These are phyloP conservation scores for Ballota nigra DNA, from an alignment of 257 asterid genomes.

Conservation along the genomic window DNA sequence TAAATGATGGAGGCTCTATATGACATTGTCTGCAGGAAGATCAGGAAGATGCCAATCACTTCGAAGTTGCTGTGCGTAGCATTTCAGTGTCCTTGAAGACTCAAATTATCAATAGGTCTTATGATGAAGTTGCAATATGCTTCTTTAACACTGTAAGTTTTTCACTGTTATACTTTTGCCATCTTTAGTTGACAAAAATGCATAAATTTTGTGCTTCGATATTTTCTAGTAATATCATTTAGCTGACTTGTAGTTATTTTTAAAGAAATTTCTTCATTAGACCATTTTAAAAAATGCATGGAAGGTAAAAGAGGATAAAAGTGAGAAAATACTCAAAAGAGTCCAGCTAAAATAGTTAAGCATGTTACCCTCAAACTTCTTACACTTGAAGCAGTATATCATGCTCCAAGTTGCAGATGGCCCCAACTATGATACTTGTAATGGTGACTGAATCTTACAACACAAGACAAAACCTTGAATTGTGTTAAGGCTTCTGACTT, in stretches of 20 bases:
- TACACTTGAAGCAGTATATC: conserved; percentile 13
- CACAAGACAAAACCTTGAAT: neutral
- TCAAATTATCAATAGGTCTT: conserved; percentile 87
- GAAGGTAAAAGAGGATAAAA: neutral
- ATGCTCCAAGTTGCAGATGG: neutral
- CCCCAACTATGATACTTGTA: neutral
- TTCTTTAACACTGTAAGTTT: conserved; percentile 88
- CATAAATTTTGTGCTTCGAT: neutral
- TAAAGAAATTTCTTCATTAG: neutral
- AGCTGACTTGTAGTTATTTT: neutral
- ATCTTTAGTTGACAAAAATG: conserved; percentile 2
- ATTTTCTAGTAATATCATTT: neutral
- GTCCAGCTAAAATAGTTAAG: neutral
- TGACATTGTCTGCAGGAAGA: conserved; percentile 50
- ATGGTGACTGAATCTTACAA: neutral
- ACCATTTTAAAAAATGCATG: neutral
- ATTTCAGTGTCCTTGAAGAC: conserved; percentile 71
- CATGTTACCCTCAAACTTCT: neutral
- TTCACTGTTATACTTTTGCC: neutral
- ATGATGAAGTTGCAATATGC: conserved; percentile 88
- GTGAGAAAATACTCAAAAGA: neutral
- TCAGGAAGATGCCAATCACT: conserved; percentile 52
- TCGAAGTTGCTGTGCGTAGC: conserved; percentile 58
- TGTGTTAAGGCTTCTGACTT: neutral
- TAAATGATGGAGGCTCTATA: conserved; percentile 12